phyloP scores from a whole-genome alignment of 2,329 filamentous ascomycete species.

The Rhynchosporium secalis region DNA sequence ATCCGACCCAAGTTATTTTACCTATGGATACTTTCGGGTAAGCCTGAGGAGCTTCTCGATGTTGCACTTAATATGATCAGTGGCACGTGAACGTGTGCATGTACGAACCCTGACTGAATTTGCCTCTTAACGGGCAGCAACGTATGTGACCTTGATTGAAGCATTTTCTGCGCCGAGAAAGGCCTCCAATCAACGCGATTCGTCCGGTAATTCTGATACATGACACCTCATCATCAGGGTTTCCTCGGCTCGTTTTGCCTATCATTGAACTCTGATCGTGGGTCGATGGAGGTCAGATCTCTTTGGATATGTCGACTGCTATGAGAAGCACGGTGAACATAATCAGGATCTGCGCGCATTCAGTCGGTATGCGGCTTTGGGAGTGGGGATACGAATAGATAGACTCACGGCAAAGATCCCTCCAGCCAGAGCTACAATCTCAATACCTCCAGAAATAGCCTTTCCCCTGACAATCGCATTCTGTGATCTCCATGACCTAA shows the following conservation, averaged over 20 bases:
- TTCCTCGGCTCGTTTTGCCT: slow-evolving; percentile 24
- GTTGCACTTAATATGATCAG: slow-evolving; percentile 18
- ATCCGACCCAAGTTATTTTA: slow-evolving; percentile 7
- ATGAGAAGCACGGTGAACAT: slow-evolving; percentile 35
- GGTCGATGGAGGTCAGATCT: slow-evolving; percentile 21
- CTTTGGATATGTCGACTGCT: slow-evolving; percentile 37
- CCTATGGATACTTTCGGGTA: slow-evolving; percentile 23
- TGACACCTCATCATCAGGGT: slow-evolving; percentile 18
- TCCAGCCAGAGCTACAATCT: slow-evolving; percentile 51
- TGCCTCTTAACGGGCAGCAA: slow-evolving; percentile 17
- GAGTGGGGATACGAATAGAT: slow-evolving; percentile 2
- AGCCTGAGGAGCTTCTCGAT: slow-evolving; percentile 8
- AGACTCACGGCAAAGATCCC: slow-evolving; percentile 50
- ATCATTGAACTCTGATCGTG: slow-evolving; percentile 16
- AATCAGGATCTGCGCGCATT: slow-evolving; percentile 31
- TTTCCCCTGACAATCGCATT: slow-evolving; percentile 58
- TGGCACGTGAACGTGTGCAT: slow-evolving; percentile 25
- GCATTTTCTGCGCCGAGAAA: slow-evolving; percentile 18
- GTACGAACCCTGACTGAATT: neutral
- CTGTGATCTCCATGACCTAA: slow-evolving; percentile 62
- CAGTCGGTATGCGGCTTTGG: slow-evolving; percentile 13
- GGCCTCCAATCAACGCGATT: slow-evolving; percentile 23
- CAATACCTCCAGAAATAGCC: slow-evolving; percentile 58
- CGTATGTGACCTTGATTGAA: slow-evolving; percentile 16
- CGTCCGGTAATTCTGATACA: slow-evolving; percentile 26